Evolutionary conservation across 805 yeast genomes (phyloP), one percentile per base, ranked within the genome.

Genomic region (Starmerella bombi): DNA sequence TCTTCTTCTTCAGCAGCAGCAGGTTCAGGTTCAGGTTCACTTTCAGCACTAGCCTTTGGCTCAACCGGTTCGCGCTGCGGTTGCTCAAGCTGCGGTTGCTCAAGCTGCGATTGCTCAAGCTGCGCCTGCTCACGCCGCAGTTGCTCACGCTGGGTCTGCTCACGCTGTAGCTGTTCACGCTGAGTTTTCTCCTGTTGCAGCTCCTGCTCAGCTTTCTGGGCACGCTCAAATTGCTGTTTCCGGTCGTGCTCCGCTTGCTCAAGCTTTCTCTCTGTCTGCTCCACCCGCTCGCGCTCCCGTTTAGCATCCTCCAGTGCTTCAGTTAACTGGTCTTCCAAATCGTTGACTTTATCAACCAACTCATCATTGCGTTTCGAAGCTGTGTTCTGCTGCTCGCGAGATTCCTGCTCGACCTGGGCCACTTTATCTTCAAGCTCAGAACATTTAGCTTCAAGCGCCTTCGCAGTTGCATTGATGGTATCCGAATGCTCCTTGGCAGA

Each of bases 381-480:
- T 34, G 45, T 29, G 44, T 8, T 12, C 27, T 32, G 15, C 33
- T 27, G 9, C 31, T 32, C 38, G 27, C 12, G 7, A 7, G 12
- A 12, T 23, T 23, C 27, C 27, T 23, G 27, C 27, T 23, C 27
- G 27, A 12, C 27, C 12, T 15, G 32, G 14, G 42, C 32, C 16
- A 50, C 30, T 22, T 30, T 37, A 12, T 28, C 5, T 32, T 37
- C 18, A 12, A 19, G 17, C 20, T 16, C 33, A 12, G 34, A 51
- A 56, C 23, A 21, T 16, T 19, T 29, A 12, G 32, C 35, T 47
- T 38, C 37, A 43, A 44, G 53, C 48, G 48, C 48, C 36, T 52
- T 57, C 40, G 46, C 46, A 48, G 49, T 51, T 33, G 51, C 59
- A 37, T 52, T 55, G 8, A 22, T 35, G 40, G 44, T 32, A 37